Base-by-base conservation (phyloP, 768 basidiomycete genomes). In the Gloeophyllum trabeum region DNA sequence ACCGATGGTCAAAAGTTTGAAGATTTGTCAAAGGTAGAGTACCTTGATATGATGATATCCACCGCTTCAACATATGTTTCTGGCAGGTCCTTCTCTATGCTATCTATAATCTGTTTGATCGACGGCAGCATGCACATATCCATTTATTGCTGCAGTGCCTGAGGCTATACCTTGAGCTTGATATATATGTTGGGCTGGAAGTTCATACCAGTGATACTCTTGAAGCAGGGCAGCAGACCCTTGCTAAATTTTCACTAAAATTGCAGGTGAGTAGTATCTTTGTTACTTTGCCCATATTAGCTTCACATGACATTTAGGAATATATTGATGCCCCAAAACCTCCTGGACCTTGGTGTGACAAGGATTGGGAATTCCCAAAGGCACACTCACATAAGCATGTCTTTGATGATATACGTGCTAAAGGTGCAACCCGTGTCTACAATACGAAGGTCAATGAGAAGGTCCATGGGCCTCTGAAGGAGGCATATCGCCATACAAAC, bases 1-100 rank as follows among this genome's bases (percentile, higher is more conserved):
- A 48, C 48, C 4, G 60, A 69, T 47, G 61, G 58, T 1, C 48
- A 49, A 13, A 68, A 67, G 40, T 54, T 54, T 39, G 54, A 57
- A 32, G 63, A 67, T 43, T 51, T 67, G 4, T 46, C 54, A 13
- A 65, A 61, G 50, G 64, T 66, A 44, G 34, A 19, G 35, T 3
- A 24, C 34, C 38, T 26, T 12, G 36, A 18, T 45, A 21, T 28
- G 1, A 28, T 40, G 7, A 21, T 16, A 14, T 36, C 30, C 37
- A 5, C 12, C 28, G 6, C 26, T 43, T n/a, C 36, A 5, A 18
- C 18, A 20, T 40, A 32, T 43, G 28, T 7, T 30, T 46, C 30
- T n/a, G 1, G 30, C 39, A 61, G 62, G 44, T 58, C 26, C 47
- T 63, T 1, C 21, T 66, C 0, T 59, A 54, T 48, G 55, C 54